Evolutionary conservation across 106 monocot genomes (phyloP).

Genomic region (Allium fistulosum): DNA sequence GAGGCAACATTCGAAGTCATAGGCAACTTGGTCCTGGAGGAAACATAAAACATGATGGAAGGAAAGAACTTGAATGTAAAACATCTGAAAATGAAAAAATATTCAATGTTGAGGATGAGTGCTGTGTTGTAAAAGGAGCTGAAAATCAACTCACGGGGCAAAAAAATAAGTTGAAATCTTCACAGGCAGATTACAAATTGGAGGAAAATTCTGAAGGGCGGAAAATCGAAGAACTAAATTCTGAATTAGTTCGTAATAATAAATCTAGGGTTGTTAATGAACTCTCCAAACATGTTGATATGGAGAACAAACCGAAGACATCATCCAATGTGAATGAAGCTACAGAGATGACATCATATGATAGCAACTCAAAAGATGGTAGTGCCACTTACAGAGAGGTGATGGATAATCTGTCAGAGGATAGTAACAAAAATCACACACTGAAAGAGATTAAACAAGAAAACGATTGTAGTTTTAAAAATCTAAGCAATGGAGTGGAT

Average conservation of each 20-base stretch:
- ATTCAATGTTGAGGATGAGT: constrained; percentile 10
- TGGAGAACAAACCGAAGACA: not conserved
- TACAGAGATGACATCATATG: constrained; percentile 1
- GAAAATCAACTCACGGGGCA: constrained; percentile 6
- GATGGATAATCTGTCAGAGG: constrained; percentile 9
- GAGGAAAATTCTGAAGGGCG: constrained; percentile 34
- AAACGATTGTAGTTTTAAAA: not conserved
- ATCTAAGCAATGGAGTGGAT: constrained; percentile 1
- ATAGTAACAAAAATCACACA: constrained; percentile 4
- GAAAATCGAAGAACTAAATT: constrained; percentile 57
- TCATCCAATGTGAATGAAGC: constrained; percentile 9
- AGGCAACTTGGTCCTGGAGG: constrained; percentile 26
- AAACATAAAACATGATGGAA: constrained; percentile 13
- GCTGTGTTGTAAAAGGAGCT: not conserved
- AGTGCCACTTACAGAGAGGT: constrained; percentile 5
- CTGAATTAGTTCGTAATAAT: constrained; percentile 35
- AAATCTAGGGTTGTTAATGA: constrained; percentile 10
- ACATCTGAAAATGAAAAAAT: constrained; percentile 4
- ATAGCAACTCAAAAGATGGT: constrained; percentile 14
- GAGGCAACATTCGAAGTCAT: constrained; percentile 30
- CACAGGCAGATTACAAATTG: too few species aligned
- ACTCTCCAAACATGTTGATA: too few species aligned
- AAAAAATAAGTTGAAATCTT: constrained; percentile 5
- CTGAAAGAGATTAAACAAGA: not conserved
- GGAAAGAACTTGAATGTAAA: constrained; percentile 12